Base-by-base conservation (phyloP, 371 early-diverging fungal species). In the Zancudomyces culisetae region DNA sequence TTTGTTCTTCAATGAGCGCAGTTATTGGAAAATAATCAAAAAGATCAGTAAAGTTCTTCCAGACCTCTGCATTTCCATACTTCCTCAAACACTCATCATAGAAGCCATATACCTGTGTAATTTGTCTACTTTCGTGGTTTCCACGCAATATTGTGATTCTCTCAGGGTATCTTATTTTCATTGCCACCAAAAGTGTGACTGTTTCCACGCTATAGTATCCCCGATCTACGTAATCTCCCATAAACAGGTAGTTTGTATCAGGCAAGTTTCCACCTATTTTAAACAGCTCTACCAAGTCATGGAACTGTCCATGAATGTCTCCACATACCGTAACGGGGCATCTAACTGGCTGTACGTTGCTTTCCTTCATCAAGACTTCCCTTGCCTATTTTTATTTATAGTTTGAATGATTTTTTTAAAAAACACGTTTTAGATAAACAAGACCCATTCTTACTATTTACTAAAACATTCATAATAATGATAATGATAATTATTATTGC, bases 161-260 rank as follows among this genome's bases (percentile, higher is more conserved):
- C 60, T 94, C 86, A 49, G 83, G 86, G 72, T 82, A 87, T 58
- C 95, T 87, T 52, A 97, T 86, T 74, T 98, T 99, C 54, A 96
- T 74, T 15, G 87, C 87, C 46, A 98, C 85, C 27, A 99, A 77
- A 48, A 98, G 74, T 18, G 94, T 87, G 46, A 98, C 88, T 3
- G 98, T 98, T 70, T 99, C 99, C 40, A 99, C 87, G 40, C 93
- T 92, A 70, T 98, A 96, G 69, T 93, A 97, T 18, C 99, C 99
- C 57, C 99, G 88, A 70, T 99, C 99, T 41, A 99, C 99, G 67
- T 94, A 99, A 75, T 99, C 99, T 42, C 98, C 87, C 92, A 99
- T 92, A 66, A 97, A 97, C 43, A 99, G 79, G 66, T 98, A 99
- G 65, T 95, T 98, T 52, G 98, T 98, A 63, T 96, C 87, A 18